Base-by-base conservation (phyloP, 2,329 filamentous ascomycete genomes). In the Colletotrichum sp. region DNA sequence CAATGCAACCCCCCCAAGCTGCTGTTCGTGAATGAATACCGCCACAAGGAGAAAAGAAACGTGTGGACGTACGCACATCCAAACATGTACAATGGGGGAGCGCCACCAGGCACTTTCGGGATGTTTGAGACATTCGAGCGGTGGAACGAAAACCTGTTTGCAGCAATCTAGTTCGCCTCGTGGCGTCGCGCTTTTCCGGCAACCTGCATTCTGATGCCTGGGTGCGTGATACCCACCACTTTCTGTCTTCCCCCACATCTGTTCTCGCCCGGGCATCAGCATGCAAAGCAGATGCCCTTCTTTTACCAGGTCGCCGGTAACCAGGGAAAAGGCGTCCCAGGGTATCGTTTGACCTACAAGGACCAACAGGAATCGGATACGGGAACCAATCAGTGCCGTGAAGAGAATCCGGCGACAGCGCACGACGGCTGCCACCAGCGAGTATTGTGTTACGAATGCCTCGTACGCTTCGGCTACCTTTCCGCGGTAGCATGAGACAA, bases 71-170 rank as follows among this genome's bases (percentile, higher is more conserved):
- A n/a, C 44, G 69, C 27, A 39, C 28, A 39, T 63, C 39, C 55
- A 60, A 67, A 63, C 72, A 44, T 68, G 72, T 22, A 75, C 55
- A 22, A 27, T 52, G 44, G n/a, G 63, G 39, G 68, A 32, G 34
- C 55, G 69, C 72, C 72, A 48, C 69, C 65, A 30, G 28, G 22
- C 32, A 72, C 39, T 27, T 68, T 64, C 34, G 36, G 27, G 6
- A 39, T 57, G 59, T 74, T 71, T 75, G 69, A 75, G 72, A 75
- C 72, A 52, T 15, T 30, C 19, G 66, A 68, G 44, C 59, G 61
- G 64, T 73, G 44, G 39, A 30, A 68, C 70, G 57, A 68, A 72
- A 72, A 75, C 64, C 70, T 75, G 73, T 65, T 73, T 65, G 64
- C 70, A 61, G 63, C 55, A 30, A 63, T 44, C 39, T 59, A 55